Conservation (phyloP, 257 asterid genomes). For the Penstemon davidsonii region DNA sequence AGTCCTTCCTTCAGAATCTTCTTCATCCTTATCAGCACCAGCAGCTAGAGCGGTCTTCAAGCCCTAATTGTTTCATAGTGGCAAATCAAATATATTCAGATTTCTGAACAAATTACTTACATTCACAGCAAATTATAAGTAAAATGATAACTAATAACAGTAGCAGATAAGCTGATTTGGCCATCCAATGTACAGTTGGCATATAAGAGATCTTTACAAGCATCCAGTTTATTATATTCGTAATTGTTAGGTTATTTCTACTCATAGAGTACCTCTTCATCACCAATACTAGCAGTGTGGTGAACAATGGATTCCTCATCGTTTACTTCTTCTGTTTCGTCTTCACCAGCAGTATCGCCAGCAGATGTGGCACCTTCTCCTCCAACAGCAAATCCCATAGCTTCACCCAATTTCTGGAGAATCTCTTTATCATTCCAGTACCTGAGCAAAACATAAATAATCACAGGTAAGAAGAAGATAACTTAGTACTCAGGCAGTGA, state of each 20-base stretch:
- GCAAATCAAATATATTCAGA: too few species aligned
- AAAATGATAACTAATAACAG: slow-evolving; percentile 14
- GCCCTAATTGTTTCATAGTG: slow-evolving; percentile 47
- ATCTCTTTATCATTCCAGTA: slow-evolving; percentile 67
- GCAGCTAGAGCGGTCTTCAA: slow-evolving; percentile 77
- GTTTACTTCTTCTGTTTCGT: slow-evolving; percentile 68
- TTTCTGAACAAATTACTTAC: too few species aligned
- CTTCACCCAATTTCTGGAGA: slow-evolving; percentile 64
- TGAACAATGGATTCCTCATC: slow-evolving; percentile 93
- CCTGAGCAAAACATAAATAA: slow-evolving; percentile 17
- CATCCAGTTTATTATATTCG: not conserved
- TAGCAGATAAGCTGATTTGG: not conserved
- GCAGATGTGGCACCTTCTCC: slow-evolving; percentile 50
- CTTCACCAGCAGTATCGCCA: slow-evolving; percentile 50
- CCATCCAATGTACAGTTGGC: slow-evolving; percentile 4
- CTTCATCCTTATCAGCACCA: slow-evolving; percentile 96
- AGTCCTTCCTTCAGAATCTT: slow-evolving; percentile 97
- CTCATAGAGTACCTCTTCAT: slow-evolving; percentile 58
- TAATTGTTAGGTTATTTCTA: slow-evolving; percentile 4
- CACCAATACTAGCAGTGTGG: slow-evolving; percentile 86
- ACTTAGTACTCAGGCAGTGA: too few species aligned
- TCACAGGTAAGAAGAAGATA: too few species aligned
- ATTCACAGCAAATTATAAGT: slow-evolving; percentile 3
- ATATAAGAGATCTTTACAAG: not conserved
- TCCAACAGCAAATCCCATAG: slow-evolving; percentile 58